A percentile compares a stretch with the other conserved stretches of the same genome.
These are phyloP conservation scores for Ascodesmis nigricans DNA, from an alignment of 495 filamentous ascomycete genomes.

Conservation along the genomic window DNA sequence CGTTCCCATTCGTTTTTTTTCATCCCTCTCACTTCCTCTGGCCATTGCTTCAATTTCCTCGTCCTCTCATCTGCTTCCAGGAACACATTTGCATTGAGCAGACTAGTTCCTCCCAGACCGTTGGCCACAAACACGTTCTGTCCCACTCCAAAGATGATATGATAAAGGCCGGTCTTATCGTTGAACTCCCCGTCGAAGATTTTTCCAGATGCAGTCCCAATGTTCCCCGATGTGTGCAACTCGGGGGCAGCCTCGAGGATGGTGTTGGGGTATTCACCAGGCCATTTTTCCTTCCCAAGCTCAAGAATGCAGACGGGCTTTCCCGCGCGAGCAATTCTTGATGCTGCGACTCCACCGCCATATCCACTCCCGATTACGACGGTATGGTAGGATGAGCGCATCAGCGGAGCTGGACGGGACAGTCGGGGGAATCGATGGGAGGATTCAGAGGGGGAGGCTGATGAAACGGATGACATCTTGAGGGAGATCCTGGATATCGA, in stretches of 20 bases:
- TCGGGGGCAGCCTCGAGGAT: slow-evolving; percentile 27
- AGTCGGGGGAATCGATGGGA: slow-evolving; percentile 28
- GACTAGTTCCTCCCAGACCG: slow-evolving; percentile 41
- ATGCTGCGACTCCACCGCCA: slow-evolving; percentile 43
- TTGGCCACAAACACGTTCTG: slow-evolving; percentile 45
- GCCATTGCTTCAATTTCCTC: slow-evolving; percentile 35
- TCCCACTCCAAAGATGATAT: slow-evolving; percentile 39
- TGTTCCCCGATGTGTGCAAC: slow-evolving; percentile 35
- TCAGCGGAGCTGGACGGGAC: slow-evolving; percentile 33
- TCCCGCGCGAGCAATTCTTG: slow-evolving; percentile 39
- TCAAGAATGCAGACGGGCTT: slow-evolving; percentile 41
- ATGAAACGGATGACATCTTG: too few species aligned
- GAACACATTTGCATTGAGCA: slow-evolving; percentile 49
- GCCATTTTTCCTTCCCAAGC: slow-evolving; percentile 39
- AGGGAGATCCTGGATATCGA: too few species aligned
- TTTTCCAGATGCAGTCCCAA: slow-evolving; percentile 19
- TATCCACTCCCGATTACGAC: slow-evolving; percentile 48
- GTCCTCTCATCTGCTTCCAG: slow-evolving; percentile 35
- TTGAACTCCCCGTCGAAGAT: slow-evolving; percentile 26
- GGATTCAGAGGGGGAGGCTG: background rate
- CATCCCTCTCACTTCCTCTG: slow-evolving; percentile 33
- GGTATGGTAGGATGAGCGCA: slow-evolving; percentile 37
- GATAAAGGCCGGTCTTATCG: slow-evolving; percentile 39
- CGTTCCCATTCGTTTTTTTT: background rate
- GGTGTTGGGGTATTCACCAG: slow-evolving; percentile 37